Conservation (phyloP, 73 alveolate genomes). For the Tetrahymena elliotti region DNA sequence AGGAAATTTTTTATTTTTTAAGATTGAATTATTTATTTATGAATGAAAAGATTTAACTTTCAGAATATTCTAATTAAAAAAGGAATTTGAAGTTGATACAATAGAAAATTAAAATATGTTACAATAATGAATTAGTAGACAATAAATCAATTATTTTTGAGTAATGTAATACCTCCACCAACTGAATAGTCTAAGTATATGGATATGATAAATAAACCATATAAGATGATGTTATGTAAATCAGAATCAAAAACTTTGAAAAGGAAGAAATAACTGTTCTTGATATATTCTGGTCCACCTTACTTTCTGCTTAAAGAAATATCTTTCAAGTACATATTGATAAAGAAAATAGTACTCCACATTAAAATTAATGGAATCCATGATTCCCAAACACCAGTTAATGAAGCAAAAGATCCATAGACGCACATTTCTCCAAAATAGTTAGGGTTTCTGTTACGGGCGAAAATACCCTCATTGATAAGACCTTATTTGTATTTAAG, state of each 20-base stretch:
- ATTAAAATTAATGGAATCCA: conserved; percentile 52
- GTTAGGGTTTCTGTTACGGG: conserved; percentile 83
- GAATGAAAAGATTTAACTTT: too few species aligned
- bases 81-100: not conserved
- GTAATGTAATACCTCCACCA: not conserved
- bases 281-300: conserved; percentile 78
- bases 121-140: not conserved
- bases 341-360: conserved; percentile 64
- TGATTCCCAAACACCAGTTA: conserved; percentile 55
- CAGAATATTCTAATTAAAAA: too few species aligned
- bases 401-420: conserved; percentile 69
- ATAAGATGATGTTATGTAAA: not conserved
- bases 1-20: too few species aligned
- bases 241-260: not conserved
- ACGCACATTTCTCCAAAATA: conserved; percentile 87
- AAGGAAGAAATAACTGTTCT: conserved; percentile 11
- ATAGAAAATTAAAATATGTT: too few species aligned
- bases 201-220: not conserved
- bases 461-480: conserved; percentile 69
- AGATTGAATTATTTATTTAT: too few species aligned
- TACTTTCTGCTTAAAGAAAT: conserved; percentile 60
- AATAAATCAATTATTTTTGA: not conserved
- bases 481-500: conserved; percentile 68
- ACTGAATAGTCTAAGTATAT: not conserved
- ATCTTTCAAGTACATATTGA: conserved; percentile 72